These are phyloP conservation scores for Lactarius sp. DNA, from an alignment of 768 basidiomycete genomes.

Conservation along the genomic window DNA sequence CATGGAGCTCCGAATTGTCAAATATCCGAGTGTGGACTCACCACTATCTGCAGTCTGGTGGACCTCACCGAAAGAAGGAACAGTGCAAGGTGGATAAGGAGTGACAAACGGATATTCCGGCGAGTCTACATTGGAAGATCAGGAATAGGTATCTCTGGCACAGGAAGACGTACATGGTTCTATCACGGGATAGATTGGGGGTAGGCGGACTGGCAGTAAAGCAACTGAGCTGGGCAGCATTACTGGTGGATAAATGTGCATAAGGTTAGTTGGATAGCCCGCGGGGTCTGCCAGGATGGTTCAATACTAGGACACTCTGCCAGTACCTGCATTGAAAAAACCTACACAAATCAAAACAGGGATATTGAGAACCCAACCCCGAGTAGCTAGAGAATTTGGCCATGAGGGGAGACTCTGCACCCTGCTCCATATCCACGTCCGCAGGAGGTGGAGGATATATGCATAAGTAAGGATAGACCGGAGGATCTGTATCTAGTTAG, in stretches of 20 bases:
- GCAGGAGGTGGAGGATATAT: background rate
- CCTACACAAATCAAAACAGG: constrained; percentile 18
- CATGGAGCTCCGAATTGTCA: background rate
- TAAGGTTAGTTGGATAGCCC: constrained; percentile 12
- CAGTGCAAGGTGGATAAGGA: background rate
- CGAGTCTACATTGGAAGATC: constrained; percentile 1
- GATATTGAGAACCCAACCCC: constrained; percentile 14
- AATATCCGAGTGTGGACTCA: background rate
- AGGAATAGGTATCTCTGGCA: background rate
- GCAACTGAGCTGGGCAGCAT: background rate
- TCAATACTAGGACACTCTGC: background rate
- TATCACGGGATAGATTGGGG: constrained; percentile 1
- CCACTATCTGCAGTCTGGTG: background rate
- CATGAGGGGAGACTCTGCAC: constrained; percentile 25
- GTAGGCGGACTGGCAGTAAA: background rate
- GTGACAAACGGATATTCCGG: constrained; percentile 6
- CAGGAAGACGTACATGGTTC: constrained; percentile 9
- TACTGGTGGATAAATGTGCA: constrained; percentile 8
- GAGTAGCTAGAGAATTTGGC: constrained; percentile 18
- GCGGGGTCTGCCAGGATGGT: constrained; percentile 6
- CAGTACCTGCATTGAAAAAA: background rate
- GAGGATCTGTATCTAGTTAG: constrained; percentile 19
- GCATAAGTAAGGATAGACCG: constrained; percentile 13
- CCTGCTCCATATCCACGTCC: background rate
- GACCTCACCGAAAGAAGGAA: background rate